Percentiles rank a stretch among this genome's conserved stretches.
Conservation (phyloP, 1,284 basidiomycete species). For the Trichosporon inkin region DNA sequence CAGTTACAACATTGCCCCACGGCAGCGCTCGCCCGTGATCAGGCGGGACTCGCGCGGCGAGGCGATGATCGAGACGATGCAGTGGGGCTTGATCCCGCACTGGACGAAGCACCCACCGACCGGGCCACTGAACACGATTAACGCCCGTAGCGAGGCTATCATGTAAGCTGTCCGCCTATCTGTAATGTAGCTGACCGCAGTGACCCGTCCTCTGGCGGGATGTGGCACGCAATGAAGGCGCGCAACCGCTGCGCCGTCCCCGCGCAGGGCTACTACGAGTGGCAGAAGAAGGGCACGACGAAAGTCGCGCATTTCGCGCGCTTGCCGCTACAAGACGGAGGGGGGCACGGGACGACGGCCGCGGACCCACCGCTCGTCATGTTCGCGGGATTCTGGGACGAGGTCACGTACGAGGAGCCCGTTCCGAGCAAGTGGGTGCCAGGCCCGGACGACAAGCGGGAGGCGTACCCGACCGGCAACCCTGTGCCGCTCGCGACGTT, state of each 20-base stretch:
- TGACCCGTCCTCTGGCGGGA: slow-evolving; percentile 54
- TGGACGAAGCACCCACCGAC: slow-evolving; percentile 68
- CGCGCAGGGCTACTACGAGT: slow-evolving; percentile 86
- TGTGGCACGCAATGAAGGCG: slow-evolving; percentile 77
- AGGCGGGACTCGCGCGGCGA: slow-evolving; percentile 48
- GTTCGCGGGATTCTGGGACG: slow-evolving; percentile 84
- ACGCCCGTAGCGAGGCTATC: slow-evolving; percentile 80
- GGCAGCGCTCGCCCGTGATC: slow-evolving; percentile 40
- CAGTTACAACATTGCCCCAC: slow-evolving; percentile 48
- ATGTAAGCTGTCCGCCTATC: slow-evolving; percentile 52
- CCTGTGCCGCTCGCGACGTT: slow-evolving; percentile 70
- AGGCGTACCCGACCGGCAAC: slow-evolving; percentile 52
- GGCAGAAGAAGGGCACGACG: slow-evolving; percentile 73
- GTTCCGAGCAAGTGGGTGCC: slow-evolving; percentile 29
- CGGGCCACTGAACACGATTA: slow-evolving; percentile 75
- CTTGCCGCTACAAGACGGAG: slow-evolving; percentile 42
- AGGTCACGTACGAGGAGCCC: slow-evolving; percentile 54
- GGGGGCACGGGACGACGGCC: slow-evolving; percentile 33
- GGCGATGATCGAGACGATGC: slow-evolving; percentile 51
- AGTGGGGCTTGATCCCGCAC: slow-evolving; percentile 85
- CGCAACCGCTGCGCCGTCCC: slow-evolving; percentile 72
- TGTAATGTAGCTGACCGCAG: slow-evolving; percentile 20
- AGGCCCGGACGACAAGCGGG: slow-evolving; percentile 28
- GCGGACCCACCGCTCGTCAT: slow-evolving; percentile 66
- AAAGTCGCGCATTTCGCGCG: slow-evolving; percentile 77